Conservation (phyloP, 2,329 filamentous ascomycete genomes). For the Aspergillus texensis region DNA sequence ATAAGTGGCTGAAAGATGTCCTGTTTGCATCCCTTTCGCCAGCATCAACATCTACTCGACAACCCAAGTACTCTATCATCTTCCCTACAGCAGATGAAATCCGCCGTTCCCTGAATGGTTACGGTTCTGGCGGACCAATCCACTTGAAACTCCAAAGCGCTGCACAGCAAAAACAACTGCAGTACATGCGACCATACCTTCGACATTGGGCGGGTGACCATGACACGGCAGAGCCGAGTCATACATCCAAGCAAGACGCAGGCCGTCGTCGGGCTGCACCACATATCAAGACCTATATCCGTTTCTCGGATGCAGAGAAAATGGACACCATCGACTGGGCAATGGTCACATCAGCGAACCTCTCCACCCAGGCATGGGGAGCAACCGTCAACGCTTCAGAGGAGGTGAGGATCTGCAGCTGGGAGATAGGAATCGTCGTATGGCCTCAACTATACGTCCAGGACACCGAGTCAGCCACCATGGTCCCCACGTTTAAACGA, state of each 20-base stretch:
- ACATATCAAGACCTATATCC: conserved; percentile 87
- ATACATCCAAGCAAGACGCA: conserved; percentile 46
- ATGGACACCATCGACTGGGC: conserved; percentile 73
- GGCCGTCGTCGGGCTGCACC: conserved; percentile 73
- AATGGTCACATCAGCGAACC: conserved; percentile 84
- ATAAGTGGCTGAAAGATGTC: conserved; percentile 71
- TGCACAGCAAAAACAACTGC: conserved; percentile 72
- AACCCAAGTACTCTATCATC: conserved; percentile 69
- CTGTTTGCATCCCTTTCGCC: conserved; percentile 55
- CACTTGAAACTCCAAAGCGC: conserved; percentile 75
- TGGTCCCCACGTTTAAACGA: conserved; percentile 69
- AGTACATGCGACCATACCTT: conserved; percentile 70
- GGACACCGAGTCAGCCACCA: conserved; percentile 44
- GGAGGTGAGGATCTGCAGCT: conserved; percentile 74
- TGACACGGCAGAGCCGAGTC: not conserved
- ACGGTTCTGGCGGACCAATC: conserved; percentile 75
- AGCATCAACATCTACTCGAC: not conserved
- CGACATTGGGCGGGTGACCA: conserved; percentile 74
- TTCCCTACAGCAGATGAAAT: conserved; percentile 83
- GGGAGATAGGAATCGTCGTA: conserved; percentile 80
- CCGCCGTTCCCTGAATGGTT: conserved; percentile 74
- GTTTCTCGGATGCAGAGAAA: conserved; percentile 51
- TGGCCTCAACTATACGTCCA: conserved; percentile 66
- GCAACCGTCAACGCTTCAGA: conserved; percentile 59
- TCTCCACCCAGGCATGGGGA: conserved; percentile 90